phyloP scores from a whole-genome alignment of 352 stramenopile genomes.

The Phytopythium delawarense region DNA sequence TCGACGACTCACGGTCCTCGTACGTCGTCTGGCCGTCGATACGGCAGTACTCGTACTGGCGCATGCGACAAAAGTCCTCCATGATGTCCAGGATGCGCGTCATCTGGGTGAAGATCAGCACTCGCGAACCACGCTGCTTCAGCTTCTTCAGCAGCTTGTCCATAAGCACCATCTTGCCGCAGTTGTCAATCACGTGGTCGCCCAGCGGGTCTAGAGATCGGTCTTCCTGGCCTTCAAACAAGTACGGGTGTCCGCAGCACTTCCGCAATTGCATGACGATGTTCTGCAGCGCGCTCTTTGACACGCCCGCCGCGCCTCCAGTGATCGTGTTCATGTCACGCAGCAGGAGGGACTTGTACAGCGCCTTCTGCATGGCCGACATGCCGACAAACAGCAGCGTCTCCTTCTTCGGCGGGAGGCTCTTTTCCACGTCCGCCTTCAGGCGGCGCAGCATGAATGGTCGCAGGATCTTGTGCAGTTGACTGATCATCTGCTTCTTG shows the following conservation, averaged over 20 bases:
- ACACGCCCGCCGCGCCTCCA: slow-evolving; percentile 57
- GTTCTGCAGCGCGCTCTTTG: slow-evolving; percentile 78
- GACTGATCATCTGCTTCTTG: slow-evolving; percentile 88
- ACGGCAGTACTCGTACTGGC: slow-evolving; percentile 85
- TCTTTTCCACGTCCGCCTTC: slow-evolving; percentile 99
- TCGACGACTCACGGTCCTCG: slow-evolving; percentile 79
- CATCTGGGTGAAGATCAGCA: slow-evolving; percentile 94
- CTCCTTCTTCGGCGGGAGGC: slow-evolving; percentile 96
- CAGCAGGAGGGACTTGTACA: slow-evolving; percentile 96
- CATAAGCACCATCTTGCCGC: slow-evolving; percentile 96
- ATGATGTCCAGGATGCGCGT: slow-evolving; percentile 93
- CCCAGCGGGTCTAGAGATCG: slow-evolving; percentile 91
- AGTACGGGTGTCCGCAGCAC: slow-evolving; percentile 89
- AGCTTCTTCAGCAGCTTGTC: slow-evolving; percentile 91
- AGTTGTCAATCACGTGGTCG: slow-evolving; percentile 96
- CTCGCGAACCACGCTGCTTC: slow-evolving; percentile 84
- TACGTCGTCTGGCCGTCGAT: slow-evolving; percentile 89
- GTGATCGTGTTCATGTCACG: slow-evolving; percentile 93
- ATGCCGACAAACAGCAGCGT: slow-evolving; percentile 92
- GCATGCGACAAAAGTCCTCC: slow-evolving; percentile 95
- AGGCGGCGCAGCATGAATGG: slow-evolving; percentile 97
- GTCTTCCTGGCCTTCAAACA: slow-evolving; percentile 96
- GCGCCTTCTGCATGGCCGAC: slow-evolving; percentile 92
- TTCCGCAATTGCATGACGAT: slow-evolving; percentile 89
- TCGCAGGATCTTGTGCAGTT: slow-evolving; percentile 85